Evolutionary conservation across 768 basidiomycete genomes (phyloP).

Genomic region (Gymnopilus junonius): DNA sequence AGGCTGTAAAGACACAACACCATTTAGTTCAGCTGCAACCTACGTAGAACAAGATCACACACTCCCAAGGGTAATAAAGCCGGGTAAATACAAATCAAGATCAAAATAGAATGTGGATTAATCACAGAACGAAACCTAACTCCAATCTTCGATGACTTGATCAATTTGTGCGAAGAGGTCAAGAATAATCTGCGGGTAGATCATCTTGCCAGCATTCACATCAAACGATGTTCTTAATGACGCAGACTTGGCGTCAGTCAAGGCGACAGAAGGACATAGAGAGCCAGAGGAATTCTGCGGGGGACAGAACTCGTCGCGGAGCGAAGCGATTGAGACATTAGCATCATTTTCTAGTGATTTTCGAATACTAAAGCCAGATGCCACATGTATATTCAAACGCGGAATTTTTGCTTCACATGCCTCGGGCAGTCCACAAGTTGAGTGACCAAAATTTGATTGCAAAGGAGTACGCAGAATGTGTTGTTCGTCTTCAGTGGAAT

Average conservation of each 20-base stretch:
- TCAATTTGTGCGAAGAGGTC: slow-evolving; percentile 40
- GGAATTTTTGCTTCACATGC: not conserved
- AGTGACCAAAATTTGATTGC: not conserved
- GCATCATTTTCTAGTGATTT: not conserved
- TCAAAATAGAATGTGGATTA: not conserved
- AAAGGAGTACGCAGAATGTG: not conserved
- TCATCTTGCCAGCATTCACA: slow-evolving; percentile 5
- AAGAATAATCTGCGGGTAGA: slow-evolving; percentile 34
- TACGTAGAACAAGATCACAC: not conserved
- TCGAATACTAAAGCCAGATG: not conserved
- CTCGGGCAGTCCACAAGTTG: not conserved
- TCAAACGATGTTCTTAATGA: not conserved
- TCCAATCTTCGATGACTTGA: slow-evolving; percentile 37
- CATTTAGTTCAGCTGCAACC: not conserved
- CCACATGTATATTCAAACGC: not conserved
- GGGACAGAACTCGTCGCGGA: not conserved
- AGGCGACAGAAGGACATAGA: not conserved
- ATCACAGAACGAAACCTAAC: not conserved
- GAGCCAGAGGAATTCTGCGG: not conserved
- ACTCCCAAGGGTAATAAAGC: not conserved
- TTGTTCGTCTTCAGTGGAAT: not conserved
- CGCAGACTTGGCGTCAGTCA: not conserved
- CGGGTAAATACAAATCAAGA: slow-evolving; percentile 9
- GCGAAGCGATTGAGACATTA: not conserved
- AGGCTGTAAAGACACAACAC: not conserved